Conservation (phyloP, 257 asterid species). For the Penstemon barbatus region DNA sequence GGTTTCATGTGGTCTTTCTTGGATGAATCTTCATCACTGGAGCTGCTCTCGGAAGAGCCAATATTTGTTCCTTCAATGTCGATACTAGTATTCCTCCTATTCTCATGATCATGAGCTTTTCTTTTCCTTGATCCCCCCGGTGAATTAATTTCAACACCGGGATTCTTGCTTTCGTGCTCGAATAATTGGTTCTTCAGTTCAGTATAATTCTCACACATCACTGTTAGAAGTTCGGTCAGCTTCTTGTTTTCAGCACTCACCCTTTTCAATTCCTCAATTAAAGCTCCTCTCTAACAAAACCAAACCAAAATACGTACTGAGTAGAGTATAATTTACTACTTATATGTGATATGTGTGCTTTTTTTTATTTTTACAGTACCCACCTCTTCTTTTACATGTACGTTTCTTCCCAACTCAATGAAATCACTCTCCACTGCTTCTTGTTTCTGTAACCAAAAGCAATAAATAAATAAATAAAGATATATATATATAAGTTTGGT, state of each 20-base stretch:
- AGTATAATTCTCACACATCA: slow-evolving; percentile 75
- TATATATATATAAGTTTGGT: neutral
- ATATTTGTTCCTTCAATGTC: slow-evolving; percentile 27
- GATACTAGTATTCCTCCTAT: slow-evolving; percentile 22
- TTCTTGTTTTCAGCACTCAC: slow-evolving; percentile 82
- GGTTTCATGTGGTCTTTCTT: slow-evolving; percentile 78
- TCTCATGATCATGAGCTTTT: slow-evolving; percentile 37
- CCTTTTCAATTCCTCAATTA: slow-evolving; percentile 74
- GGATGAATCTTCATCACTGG: slow-evolving; percentile 73
- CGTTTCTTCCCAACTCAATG: slow-evolving; percentile 48
- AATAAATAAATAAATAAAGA: neutral
- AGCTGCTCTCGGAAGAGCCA: slow-evolving; percentile 69
- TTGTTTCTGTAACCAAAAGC: slow-evolving; percentile 53
- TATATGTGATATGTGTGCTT: too few relatives aligned
- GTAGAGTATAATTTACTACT: too few relatives aligned
- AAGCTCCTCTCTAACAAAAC: slow-evolving; percentile 46
- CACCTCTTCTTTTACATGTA: slow-evolving; percentile 57
- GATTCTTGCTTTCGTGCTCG: slow-evolving; percentile 52
- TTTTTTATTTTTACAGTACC: neutral
- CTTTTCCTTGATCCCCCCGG: slow-evolving; percentile 52
- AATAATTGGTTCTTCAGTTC: slow-evolving; percentile 49
- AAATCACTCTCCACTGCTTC: slow-evolving; percentile 48
- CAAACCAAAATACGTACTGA: too few relatives aligned
- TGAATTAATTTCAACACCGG: slow-evolving; percentile 18
- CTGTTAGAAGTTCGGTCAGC: slow-evolving; percentile 62